A percentile compares a stretch with the other conserved stretches of the same genome.
Conservation (phyloP, 352 stramenopile species). For the Globisporangium apiculatum region DNA sequence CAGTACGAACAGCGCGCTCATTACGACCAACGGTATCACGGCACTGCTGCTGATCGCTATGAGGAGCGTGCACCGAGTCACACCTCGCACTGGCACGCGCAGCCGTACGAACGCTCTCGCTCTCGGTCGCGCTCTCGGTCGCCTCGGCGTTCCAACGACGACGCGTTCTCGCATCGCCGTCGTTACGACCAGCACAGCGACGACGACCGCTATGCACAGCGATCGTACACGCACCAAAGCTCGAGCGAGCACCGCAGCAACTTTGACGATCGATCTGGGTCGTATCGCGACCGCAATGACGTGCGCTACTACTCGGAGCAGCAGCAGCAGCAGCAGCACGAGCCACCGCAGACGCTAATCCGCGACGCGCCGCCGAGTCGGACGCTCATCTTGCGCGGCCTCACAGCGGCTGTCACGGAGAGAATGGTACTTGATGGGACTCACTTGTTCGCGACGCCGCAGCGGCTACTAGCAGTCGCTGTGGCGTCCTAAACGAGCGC, state of each 20-base stretch:
- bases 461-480: background rate
- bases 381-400: constrained; percentile 54
- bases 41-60: background rate
- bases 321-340: background rate
- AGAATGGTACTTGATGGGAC: constrained; percentile 78
- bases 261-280: background rate
- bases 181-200: background rate
- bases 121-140: background rate
- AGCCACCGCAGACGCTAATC: constrained; percentile 1
- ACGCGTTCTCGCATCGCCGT: too few species aligned
- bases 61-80: background rate
- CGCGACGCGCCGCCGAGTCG: constrained; percentile 31
- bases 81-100: background rate
- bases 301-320: background rate
- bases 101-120: too few species aligned
- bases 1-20: background rate
- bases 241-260: background rate
- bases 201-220: background rate
- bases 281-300: background rate
- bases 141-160: background rate
- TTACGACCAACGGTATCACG: background rate
- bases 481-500: too few species aligned
- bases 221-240: background rate
- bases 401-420: constrained; percentile 43
- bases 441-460: background rate